Base-by-base conservation (phyloP, 192 early-diverging fungal genomes). In the Phycomyces blakesleeanus region DNA sequence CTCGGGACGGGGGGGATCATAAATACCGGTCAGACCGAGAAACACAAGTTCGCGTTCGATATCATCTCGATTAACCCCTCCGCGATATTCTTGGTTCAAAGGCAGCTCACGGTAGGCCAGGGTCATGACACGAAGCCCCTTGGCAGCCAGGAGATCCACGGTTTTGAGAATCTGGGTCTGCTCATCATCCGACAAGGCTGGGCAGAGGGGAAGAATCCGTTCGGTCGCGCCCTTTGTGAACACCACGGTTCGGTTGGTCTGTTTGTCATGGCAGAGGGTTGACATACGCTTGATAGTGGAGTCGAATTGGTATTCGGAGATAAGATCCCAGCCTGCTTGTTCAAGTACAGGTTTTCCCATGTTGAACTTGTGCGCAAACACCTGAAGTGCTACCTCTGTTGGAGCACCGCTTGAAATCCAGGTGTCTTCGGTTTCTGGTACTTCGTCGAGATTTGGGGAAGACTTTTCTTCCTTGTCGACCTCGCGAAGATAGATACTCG, bases 211-310 rank as follows among this genome's bases (percentile, higher is more conserved):
- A 21, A 96, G 71, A 3, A 96, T 79, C 7, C 88, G 87, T 81
- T 98, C 95, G 21, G 94, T 91, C 1, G 95, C 95, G 47, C 95
- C 95, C 69, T 98, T 98, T 40, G 82, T 80, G 44, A 95, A 83
- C 44, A 97, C 65, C 53, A 89, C 70, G 9, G 37, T 12, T 2
- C 10, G 11, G 3, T 39, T 27, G 1, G 40, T 24, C 22, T 55
- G 56, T 5, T 59, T 55, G 39, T 68, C 80, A 25, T 68, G 61
- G 61, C 79, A 91, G 5, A 94, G 74, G 20, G 91, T 89, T 71
- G 88, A 91, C 96, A 98, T 98, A 27, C 95, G 86, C 71, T 98
- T 98, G 54, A 88, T 81, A 27, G 75, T 76, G 21, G 89, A 89
- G 67, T 91, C 89, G 38, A 91, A 91, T 44, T 82, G 84, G 49